Evolutionary conservation across 495 filamentous ascomycete genomes (phyloP).

Genomic region (Polyplosphaeria fusca): DNA sequence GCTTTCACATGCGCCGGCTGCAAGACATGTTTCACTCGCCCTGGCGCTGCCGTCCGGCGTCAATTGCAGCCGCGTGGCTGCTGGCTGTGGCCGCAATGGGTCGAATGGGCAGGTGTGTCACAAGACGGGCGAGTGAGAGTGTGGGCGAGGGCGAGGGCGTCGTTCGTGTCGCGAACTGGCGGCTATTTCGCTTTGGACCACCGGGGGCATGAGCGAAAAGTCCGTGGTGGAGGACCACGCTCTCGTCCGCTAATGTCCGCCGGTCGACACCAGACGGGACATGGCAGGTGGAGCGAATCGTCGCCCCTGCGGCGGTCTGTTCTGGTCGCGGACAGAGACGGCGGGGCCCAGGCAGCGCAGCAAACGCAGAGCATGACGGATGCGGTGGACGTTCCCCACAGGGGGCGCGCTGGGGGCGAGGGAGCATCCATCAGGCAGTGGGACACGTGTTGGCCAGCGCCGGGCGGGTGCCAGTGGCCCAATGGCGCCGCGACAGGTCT

Average conservation of each 20-base stretch:
- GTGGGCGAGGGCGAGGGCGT: too few relatives aligned
- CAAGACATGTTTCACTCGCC: slow-evolving; percentile 34
- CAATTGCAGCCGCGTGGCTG: slow-evolving; percentile 34
- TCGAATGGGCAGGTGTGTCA: slow-evolving; percentile 17
- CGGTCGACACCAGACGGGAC: not conserved
- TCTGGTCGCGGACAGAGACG: slow-evolving; percentile 1
- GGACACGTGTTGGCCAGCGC: slow-evolving; percentile 21
- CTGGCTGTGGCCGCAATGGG: slow-evolving; percentile 22
- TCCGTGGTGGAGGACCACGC: slow-evolving; percentile 1
- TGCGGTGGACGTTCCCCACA: slow-evolving; percentile 9
- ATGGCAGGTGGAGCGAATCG: slow-evolving; percentile 19
- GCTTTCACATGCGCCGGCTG: slow-evolving; percentile 34
- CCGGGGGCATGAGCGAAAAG: not conserved
- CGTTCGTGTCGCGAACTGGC: too few relatives aligned
- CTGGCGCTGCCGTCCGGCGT: slow-evolving; percentile 11
- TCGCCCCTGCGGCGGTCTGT: slow-evolving; percentile 23
- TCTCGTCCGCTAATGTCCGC: slow-evolving; percentile 23
- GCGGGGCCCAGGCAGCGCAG: not conserved
- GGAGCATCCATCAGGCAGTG: slow-evolving; percentile 11
- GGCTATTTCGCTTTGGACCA: slow-evolving; percentile 26
- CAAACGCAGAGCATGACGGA: slow-evolving; percentile 1
- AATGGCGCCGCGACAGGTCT: slow-evolving; percentile 18
- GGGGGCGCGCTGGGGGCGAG: not conserved
- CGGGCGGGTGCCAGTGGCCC: slow-evolving; percentile 1
- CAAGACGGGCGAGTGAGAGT: slow-evolving; percentile 27